Evolutionary conservation across 2,329 filamentous ascomycete genomes (phyloP), one percentile per base, ranked within the genome.

Genomic region (Colletotrichum theobromicola): DNA sequence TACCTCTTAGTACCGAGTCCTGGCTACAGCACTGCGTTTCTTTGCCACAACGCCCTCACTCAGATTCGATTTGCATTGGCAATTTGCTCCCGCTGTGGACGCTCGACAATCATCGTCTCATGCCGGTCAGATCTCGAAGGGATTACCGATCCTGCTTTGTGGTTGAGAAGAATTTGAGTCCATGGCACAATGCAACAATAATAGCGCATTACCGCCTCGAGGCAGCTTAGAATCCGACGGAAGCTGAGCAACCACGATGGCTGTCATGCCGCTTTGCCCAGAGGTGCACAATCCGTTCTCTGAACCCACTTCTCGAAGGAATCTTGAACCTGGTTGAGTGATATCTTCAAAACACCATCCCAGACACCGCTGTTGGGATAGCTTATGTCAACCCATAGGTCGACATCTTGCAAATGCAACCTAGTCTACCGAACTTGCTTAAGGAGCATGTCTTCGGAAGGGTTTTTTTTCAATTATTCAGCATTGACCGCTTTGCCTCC

Each of bases 41-140:
- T 57, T 72, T 69, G 70, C 65, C 65, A 58, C 70, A 34, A 67
- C 42, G 70, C 42, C 32, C 7, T 69, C n/a, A 24, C n/a, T 57
- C 30, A 42, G 21, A 55, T 50, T 32, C 32, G 62, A 60, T n/a
- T 32, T 34, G n/a, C 57, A 28, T 24, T 15, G 28, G 18, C 37
- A n/a, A n/a, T n/a, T n/a, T n/a, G n/a, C n/a, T n/a, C n/a, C n/a
- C n/a, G n/a, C n/a, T n/a, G n/a, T n/a, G n/a, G n/a, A n/a, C n/a
- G n/a, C n/a, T n/a, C n/a, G n/a, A n/a, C n/a, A n/a, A n/a, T 35
- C 46, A 57, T 57, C n/a, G 34, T 50, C n/a, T 5, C 32, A 69
- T 50, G 18, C 37, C 18, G 10, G 57, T 57, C 24, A 46, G 7
- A 35, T 13, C 15, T 13, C 34, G 13, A 30, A 32, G 10, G 35